Conservation (phyloP, 441 rosid genomes). For the Gossypium davidsonii region DNA sequence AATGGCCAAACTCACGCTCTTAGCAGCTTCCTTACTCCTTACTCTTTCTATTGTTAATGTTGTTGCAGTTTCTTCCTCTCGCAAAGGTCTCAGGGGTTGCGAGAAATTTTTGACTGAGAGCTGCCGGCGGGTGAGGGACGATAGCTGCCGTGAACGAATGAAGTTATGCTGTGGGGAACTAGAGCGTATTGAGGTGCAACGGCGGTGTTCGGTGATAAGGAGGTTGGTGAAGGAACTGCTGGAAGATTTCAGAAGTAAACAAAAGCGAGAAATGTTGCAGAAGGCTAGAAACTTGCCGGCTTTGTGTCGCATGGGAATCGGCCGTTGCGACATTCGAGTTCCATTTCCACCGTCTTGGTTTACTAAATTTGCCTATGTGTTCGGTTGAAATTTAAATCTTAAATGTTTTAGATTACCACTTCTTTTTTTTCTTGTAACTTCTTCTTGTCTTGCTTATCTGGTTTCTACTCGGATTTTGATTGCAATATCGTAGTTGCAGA, state of each 20-base stretch:
- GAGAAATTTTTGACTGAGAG: neutral
- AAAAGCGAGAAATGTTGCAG: neutral
- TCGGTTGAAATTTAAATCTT: neutral
- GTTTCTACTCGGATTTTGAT: neutral
- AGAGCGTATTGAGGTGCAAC: neutral
- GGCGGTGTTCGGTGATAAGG: neutral
- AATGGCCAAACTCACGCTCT: neutral
- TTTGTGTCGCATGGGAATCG: slow-evolving; percentile 8
- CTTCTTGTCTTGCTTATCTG: neutral
- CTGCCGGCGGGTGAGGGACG: neutral
- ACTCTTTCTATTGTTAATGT: neutral
- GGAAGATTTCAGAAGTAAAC: neutral
- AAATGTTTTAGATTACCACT: neutral
- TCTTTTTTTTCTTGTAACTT: neutral
- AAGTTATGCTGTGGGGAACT: neutral
- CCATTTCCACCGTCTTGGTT: neutral
- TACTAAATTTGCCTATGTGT: neutral
- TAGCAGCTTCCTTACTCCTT: neutral
- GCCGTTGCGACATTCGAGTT: neutral
- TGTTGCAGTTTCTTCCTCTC: neutral
- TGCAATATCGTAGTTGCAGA: neutral
- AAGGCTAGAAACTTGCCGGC: slow-evolving; percentile 5
- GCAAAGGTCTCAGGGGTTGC: neutral
- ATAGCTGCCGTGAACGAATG: neutral
- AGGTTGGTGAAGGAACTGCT: neutral